Conservation (phyloP, 257 asterid genomes). For the Eucommia ulmoides region DNA sequence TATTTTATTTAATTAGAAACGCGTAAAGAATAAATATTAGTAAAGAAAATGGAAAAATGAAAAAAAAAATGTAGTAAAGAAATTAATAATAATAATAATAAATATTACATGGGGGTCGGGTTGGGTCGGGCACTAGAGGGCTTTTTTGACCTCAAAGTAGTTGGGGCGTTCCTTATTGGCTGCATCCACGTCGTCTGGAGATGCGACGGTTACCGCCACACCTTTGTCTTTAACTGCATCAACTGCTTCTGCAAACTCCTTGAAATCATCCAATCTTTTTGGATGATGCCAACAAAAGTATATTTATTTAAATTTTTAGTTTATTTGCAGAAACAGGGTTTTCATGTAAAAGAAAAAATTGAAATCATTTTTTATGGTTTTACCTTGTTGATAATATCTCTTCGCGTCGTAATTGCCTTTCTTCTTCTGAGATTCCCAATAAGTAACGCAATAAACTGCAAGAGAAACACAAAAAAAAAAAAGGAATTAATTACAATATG, state of each 20-base stretch:
- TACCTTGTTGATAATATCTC: constrained; percentile 93
- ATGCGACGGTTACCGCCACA: constrained; percentile 83
- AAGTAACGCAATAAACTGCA: constrained; percentile 76
- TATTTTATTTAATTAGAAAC: too few relatives aligned
- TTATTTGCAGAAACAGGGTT: not conserved
- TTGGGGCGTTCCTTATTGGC: constrained; percentile 56
- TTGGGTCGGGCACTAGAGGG: too few relatives aligned
- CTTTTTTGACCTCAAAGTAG: constrained; percentile 76
- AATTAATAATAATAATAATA: too few relatives aligned
- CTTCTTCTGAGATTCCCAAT: constrained; percentile 84
- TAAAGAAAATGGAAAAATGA: too few relatives aligned
- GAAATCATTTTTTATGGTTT: not conserved
- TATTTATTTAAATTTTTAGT: not conserved
- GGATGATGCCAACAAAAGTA: not conserved
- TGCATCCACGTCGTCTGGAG: constrained; percentile 72
- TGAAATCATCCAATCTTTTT: constrained; percentile 69
- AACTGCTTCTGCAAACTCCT: constrained; percentile 70
- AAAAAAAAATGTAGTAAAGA: too few relatives aligned
- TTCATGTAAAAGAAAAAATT: not conserved
- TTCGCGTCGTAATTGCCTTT: constrained; percentile 77
- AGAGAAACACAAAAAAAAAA: constrained; percentile 5
- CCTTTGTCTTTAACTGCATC: constrained; percentile 72
- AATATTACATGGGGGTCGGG: constrained; percentile 5
- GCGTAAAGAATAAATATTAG: too few relatives aligned
- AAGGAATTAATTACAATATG: not conserved